Evolutionary conservation across 306 rosid genomes (phyloP), one percentile per base, ranked within the genome.

Genomic region (Crataegus laevigata): DNA sequence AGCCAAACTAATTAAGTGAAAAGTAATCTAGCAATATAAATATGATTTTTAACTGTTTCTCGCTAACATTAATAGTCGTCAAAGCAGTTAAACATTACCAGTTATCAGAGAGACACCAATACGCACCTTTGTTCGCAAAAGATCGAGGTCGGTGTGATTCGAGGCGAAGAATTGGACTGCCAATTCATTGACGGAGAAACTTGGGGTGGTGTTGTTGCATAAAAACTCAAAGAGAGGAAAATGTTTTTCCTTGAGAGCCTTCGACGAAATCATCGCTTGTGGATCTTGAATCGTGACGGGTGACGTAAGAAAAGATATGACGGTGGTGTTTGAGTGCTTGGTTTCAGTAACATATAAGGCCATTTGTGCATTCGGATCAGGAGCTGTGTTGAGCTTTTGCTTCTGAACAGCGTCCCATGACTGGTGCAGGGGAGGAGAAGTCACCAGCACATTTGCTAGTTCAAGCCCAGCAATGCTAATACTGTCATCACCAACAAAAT

Each of bases 391-490:
- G 29, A 59, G 66, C 66, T 19, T 72, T 7, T 72, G 62, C 8
- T 69, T 59, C n/a, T 43, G 11, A 50, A 83, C 76, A 3, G 75
- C 76, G 0, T 6, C n/a, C 91, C 87, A 87, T 18, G 89, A 30
- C 57, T 21, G 80, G 38, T 3, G 6, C 9, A 82, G 84, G 24
- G 86, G 13, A 59, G 24, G 78, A 74, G 93, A 82, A 54, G 71
- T 69, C 34, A 83, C 78, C 14, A 78, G 57, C 22, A 79, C 72
- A 45, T 63, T 55, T 4, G 84, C 94, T 26, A 51, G 40, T 62
- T 79, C 87, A 2, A 69, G 40, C 26, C 98, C 98, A 45, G 52
- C 52, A 61, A 76, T 54, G 87, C 88, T 84, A 63, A 87, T 87
- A 52, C 96, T 92, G 81, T 36, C 83, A 74, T 8, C 51, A 45